Percentiles rank a stretch among this genome's conserved stretches.
Evolutionary conservation across 2,329 filamentous ascomycete species (phyloP).

Genomic region (Scedosporium dehoogii): DNA sequence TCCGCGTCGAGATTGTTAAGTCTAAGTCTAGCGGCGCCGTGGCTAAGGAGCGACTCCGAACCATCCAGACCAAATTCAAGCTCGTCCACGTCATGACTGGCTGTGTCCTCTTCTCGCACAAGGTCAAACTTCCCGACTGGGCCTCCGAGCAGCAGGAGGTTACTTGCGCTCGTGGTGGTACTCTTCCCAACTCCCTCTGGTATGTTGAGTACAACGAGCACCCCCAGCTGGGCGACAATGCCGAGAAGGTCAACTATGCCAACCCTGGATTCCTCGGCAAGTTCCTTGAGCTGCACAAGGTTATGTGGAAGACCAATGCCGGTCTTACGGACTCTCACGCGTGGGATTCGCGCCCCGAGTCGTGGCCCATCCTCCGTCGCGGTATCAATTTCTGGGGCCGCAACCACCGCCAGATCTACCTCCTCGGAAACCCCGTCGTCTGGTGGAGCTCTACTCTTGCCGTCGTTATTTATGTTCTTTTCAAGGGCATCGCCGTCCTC

Average conservation of each 20-base stretch:
- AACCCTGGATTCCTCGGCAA: slow-evolving; percentile 94
- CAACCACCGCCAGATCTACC: slow-evolving; percentile 88
- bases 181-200: slow-evolving; percentile 93
- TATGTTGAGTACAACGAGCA: slow-evolving; percentile 90
- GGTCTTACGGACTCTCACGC: slow-evolving; percentile 93
- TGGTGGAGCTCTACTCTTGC: slow-evolving; percentile 86
- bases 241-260: slow-evolving; percentile 93
- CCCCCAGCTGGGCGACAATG: slow-evolving; percentile 59
- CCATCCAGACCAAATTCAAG: slow-evolving; percentile 94
- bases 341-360: slow-evolving; percentile 91
- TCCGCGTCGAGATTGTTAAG: slow-evolving; percentile 91
- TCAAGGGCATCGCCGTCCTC: slow-evolving; percentile 81
- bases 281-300: slow-evolving; percentile 92
- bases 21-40: slow-evolving; percentile 68
- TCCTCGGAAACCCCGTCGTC: slow-evolving; percentile 87
- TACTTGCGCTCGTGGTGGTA: slow-evolving; percentile 87
- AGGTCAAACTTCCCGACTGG: slow-evolving; percentile 97
- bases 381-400: slow-evolving; percentile 99
- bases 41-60: slow-evolving; percentile 78
- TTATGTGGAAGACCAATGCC: slow-evolving; percentile 99
- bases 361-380: slow-evolving; percentile 84
- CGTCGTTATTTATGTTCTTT: slow-evolving; percentile 64
- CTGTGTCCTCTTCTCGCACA: slow-evolving; percentile 94
- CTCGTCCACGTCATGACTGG: slow-evolving; percentile 95
- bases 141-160: slow-evolving; percentile 97